Evolutionary conservation across 495 filamentous ascomycete genomes (phyloP), one percentile per base, ranked within the genome.

Genomic region (Podospora bellae-mahoneyi): DNA sequence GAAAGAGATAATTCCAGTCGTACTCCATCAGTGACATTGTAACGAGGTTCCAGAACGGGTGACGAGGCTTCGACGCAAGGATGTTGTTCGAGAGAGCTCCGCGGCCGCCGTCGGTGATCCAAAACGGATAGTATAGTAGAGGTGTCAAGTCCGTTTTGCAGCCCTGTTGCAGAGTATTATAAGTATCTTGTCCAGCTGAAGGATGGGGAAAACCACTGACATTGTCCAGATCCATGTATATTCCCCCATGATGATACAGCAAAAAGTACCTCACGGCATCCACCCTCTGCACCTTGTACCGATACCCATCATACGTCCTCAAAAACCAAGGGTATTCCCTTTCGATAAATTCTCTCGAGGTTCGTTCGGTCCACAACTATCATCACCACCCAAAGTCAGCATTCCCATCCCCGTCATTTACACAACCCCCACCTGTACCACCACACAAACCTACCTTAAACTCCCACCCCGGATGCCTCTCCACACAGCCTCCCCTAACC

Each of bases 1-100:
- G 92, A 54, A 95, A 83, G 48, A 87, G 77, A 90, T 91, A 96
- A 73, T 87, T 87, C 69, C 87, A 86, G 74, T 93, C 85, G 76
- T 92, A 96, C 4, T 79, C 76, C 64, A 89, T 83, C 54, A 97
- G 80, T 18, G 83, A 80, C 70, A 91, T 87, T 65, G 93, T 92
- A 28, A 90, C 85, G 54, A 82, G 84, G 13, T 88, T 81, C 84
- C 94, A 96, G 82, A 93, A 96, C 0, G 91, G 91, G 71, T 97
- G 93, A 64, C 90, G 84, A 1, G 92, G 91, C 3, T 90, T 83
- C 16, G 90, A 81, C 56, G 91, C 93, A 86, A 96, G 94, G 30
- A 90, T 91, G 75, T 97, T 92, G 79, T 97, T 97, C 63, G 89
- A 92, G 71, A 97, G 91, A 58, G 93, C 93, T 9, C 92, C 95